Evolutionary conservation across 208 protist genomes (phyloP), one percentile per base, ranked within the genome.

Genomic region (Novymonas esmeraldas): DNA sequence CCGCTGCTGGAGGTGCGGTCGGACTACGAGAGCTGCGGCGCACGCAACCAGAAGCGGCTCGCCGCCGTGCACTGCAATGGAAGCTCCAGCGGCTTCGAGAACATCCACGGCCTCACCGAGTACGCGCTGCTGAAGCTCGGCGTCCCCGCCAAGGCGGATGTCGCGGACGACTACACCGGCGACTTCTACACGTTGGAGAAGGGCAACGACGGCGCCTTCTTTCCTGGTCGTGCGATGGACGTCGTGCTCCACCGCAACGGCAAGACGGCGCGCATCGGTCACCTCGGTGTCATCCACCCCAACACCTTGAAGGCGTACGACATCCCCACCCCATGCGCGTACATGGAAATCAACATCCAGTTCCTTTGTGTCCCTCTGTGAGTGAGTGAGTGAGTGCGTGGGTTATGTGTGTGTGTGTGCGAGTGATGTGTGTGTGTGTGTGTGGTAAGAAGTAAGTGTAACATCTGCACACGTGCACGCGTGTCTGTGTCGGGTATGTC

Each of bases 251-350:
- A 96, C 54, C 87, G 84, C 34, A 62, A 80, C 26, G 81, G 75
- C 20, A 44, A 93, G 62, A 63, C 76, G 44, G 61, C 87, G 24
- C 44, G 63, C 22, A 89, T 97, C 55, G 93, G 93, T 26, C 64
- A 70, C 39, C 82, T 97, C 54, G 93, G 93, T 41, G 89, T 97
- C 11, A 74, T 97, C 5, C 90, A 97, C 70, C 93, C 93, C 6
- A 87, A 93, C 71, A 95, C 98, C 38, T 81, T 98, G 26, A 95
- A 94, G 72, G 84, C 87, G 38, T 99, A 97, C 58, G 95, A 97
- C 26, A 91, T 98, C 48, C 61, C 87, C 1, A 94, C 87, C 68
- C 96, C 96, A 38, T 97, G 89, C 75, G 97, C 96, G 1, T 92
- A 87, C 70, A 82, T 98, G 61, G 97, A 99, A 82, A 45, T 99